These are phyloP conservation scores for Volvox reticuliferus DNA, from an alignment of 139 green algal genomes.

Conservation along the genomic window DNA sequence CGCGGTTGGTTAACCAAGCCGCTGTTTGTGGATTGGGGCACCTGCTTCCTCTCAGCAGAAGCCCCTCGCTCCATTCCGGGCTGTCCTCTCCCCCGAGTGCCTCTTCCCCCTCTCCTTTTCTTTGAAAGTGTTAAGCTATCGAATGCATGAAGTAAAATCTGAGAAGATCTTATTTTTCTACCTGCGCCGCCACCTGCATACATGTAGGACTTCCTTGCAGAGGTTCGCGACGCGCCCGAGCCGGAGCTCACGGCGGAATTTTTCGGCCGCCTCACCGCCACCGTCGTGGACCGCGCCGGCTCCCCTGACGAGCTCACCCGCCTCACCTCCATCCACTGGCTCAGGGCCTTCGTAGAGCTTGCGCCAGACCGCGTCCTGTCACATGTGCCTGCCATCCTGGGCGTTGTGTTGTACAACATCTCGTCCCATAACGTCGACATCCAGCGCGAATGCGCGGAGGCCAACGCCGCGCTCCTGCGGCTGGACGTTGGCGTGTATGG, in stretches of 20 bases:
- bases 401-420: conserved; percentile 88
- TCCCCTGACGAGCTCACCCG: conserved; percentile 81
- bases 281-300: conserved; percentile 66
- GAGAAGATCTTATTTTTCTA: no score
- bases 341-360: conserved; percentile 80
- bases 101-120: no score
- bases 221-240: conserved; percentile 57
- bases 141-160: no score
- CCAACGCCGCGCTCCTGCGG: conserved; percentile 60
- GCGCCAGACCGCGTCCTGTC: conserved; percentile 73
- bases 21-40: no score
- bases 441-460: conserved; percentile 49
- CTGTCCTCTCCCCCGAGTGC: no score
- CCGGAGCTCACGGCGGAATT: conserved; percentile 13
- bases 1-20: no score
- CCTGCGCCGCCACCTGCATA: no score
- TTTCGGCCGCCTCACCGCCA: conserved; percentile 61
- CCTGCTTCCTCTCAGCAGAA: no score
- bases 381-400: conserved; percentile 83
- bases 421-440: conserved; percentile 71
- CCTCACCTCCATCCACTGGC: conserved; percentile 89
- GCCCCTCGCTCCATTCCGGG: no score
- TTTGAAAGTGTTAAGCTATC: no score
- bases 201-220: conserved; percentile 75
- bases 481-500: conserved; percentile 34